phyloP scores from a whole-genome alignment of 805 yeast genomes.

The Wickerhamiella sergipiensis region DNA sequence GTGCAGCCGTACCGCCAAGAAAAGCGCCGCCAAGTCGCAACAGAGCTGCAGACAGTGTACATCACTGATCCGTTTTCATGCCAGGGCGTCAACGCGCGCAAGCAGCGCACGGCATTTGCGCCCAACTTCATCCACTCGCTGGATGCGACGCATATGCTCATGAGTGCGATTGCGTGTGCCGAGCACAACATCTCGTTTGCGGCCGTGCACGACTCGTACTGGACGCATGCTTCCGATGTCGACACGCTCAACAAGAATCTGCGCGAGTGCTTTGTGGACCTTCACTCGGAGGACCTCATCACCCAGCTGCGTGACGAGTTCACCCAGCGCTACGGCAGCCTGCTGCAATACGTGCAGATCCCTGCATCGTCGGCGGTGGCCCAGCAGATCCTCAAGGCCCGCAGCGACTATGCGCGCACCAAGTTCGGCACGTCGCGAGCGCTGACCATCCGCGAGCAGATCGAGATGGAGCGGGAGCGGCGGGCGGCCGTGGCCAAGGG shows the following conservation, averaged over 20 bases:
- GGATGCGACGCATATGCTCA: slow-evolving; percentile 93
- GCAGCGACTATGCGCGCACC: slow-evolving; percentile 35
- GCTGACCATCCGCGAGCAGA: slow-evolving; percentile 58
- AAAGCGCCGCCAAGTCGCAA: slow-evolving; percentile 51
- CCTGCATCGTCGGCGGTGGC: slow-evolving; percentile 41
- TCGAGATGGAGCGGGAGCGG: slow-evolving; percentile 55
- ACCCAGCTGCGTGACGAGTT: slow-evolving; percentile 63
- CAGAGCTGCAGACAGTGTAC: slow-evolving; percentile 76
- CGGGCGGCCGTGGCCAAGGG: slow-evolving; percentile 37
- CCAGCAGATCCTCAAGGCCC: slow-evolving; percentile 33
- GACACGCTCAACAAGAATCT: slow-evolving; percentile 53
- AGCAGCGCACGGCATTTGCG: slow-evolving; percentile 87
- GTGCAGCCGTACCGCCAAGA: slow-evolving; percentile 87
- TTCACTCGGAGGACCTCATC: slow-evolving; percentile 65
- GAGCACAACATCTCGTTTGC: slow-evolving; percentile 61
- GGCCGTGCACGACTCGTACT: slow-evolving; percentile 92
- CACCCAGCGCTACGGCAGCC: slow-evolving; percentile 61
- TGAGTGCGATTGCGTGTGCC: slow-evolving; percentile 72
- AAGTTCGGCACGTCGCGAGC: slow-evolving; percentile 6
- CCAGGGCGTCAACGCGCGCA: slow-evolving; percentile 71
- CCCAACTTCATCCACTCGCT: slow-evolving; percentile 91
- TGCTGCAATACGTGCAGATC: slow-evolving; percentile 46
- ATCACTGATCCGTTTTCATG: slow-evolving; percentile 80
- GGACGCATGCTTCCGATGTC: slow-evolving; percentile 91
- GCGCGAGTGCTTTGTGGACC: slow-evolving; percentile 63